Conservation (phyloP, 495 filamentous ascomycete genomes). For the Penicillium maclennaniae region DNA sequence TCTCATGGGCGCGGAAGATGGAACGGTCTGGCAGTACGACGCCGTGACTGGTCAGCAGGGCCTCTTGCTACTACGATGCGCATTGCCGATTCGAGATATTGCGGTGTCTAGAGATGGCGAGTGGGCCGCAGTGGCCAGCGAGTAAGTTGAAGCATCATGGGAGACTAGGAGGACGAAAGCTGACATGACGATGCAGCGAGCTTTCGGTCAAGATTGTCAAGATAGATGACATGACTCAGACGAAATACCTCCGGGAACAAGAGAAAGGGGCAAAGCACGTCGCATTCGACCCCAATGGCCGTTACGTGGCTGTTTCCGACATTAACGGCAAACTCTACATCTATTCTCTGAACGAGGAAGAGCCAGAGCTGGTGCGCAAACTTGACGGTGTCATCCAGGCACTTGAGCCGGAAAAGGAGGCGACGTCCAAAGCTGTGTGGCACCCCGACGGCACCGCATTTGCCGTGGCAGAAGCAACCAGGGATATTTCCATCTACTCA, state of each 20-base stretch:
- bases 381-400: constrained; percentile 80
- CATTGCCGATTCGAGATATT: constrained; percentile 81
- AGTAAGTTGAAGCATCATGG: constrained; percentile 44
- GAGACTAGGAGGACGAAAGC: not conserved
- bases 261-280: constrained; percentile 83
- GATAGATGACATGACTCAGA: constrained; percentile 66
- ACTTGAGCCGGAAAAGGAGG: constrained; percentile 73
- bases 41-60: constrained; percentile 72
- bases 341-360: constrained; percentile 77
- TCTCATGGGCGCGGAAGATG: constrained; percentile 86
- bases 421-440: constrained; percentile 75
- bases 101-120: constrained; percentile 75
- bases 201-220: constrained; percentile 84
- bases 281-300: constrained; percentile 79
- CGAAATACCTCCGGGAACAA: constrained; percentile 76
- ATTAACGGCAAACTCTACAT: constrained; percentile 84
- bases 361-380: constrained; percentile 74
- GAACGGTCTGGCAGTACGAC: constrained; percentile 84
- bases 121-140: constrained; percentile 95
- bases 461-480: constrained; percentile 74
- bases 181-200: constrained; percentile 51
- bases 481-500: constrained; percentile 84
- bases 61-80: constrained; percentile 72
- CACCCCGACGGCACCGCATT: constrained; percentile 94
- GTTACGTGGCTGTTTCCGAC: constrained; percentile 74